A percentile compares a stretch with the other conserved stretches of the same genome.
phyloP scores from a whole-genome alignment of 2,329 filamentous ascomycete genomes.

The Coniochaeta sp. region DNA sequence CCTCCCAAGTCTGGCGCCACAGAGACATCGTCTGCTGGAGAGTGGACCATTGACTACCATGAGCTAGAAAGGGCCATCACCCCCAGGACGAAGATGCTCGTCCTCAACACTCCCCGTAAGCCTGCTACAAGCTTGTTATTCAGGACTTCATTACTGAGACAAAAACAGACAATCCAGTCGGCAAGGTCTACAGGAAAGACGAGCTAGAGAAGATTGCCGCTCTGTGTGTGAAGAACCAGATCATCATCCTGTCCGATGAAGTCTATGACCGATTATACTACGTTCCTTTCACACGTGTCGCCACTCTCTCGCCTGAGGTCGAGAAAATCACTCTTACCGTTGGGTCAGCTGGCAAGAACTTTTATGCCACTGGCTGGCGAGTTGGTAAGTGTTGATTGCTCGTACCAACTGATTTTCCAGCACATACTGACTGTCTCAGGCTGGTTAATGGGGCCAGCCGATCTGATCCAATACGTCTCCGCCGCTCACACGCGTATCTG shows the following conservation, averaged over 20 bases:
- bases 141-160: slow-evolving; percentile 1
- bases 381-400: slow-evolving; percentile 42
- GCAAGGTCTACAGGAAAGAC: slow-evolving; percentile 80
- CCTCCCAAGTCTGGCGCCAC: slow-evolving; percentile 74
- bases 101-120: slow-evolving; percentile 63
- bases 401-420: background rate
- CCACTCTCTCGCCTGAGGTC: slow-evolving; percentile 81
- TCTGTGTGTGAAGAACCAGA: slow-evolving; percentile 81
- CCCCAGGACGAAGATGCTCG: slow-evolving; percentile 87
- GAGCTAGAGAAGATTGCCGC: slow-evolving; percentile 80
- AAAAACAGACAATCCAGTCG: slow-evolving; percentile 76
- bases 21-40: slow-evolving; percentile 73
- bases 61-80: slow-evolving; percentile 50
- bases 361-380: slow-evolving; percentile 93
- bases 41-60: slow-evolving; percentile 63
- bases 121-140: background rate
- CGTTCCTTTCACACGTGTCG: slow-evolving; percentile 84
- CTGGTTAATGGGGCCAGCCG: slow-evolving; percentile 81
- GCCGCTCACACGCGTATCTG: slow-evolving; percentile 95
- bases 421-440: slow-evolving; percentile 32
- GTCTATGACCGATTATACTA: slow-evolving; percentile 94
- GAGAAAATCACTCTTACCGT: slow-evolving; percentile 83
- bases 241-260: slow-evolving; percentile 85
- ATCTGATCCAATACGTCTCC: slow-evolving; percentile 82
- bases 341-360: slow-evolving; percentile 92